Base-by-base conservation (phyloP, 257 asterid species). In the Parsonsia alboflavescens region DNA sequence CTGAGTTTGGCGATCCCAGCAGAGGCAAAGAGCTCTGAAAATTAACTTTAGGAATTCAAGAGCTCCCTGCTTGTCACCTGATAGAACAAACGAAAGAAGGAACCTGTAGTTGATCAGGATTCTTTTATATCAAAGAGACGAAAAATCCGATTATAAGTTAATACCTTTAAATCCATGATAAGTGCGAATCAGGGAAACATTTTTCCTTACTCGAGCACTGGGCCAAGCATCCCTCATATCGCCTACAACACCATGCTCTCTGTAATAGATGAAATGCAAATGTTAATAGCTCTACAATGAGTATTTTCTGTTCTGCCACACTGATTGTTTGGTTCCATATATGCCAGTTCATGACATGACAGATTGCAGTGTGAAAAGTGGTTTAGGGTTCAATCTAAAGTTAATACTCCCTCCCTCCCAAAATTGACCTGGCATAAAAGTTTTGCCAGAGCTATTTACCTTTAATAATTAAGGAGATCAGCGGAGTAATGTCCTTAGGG, bases 141-240 rank as follows among this genome's bases (percentile, higher is more conserved):
- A 24, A 7, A 61, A 67, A 41, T 48, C 78, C 26, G 59, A 39
- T 62, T 36, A 36, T 42, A 80, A 52, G 62, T 26, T 6, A 10
- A 59, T 75, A 95, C 98, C 99, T 89, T 92, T 95, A 82, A 95
- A 95, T 78, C 99, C 99, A 70, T 95, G 98, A 81, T 85, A 92
- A 10, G 98, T 95, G 63, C 88, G 92, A 59, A 92, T 88, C 28
- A 89, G 86, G 61, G 98, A 89, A 7, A 88, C 91, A 10, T 92
- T 95, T 82, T 92, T 92, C 85, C 97, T 88, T 72, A 82, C 94
- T 64, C 98, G 97, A 73, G 99, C 93, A 71, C 81, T 95, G n/a
- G 98, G 99, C 99, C 99, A 95, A 75, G 94, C 89, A 46, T 95
- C 99, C 85, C 99, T 84, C 99, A 95, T 89, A 77, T 95, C 99